Evolutionary conservation across 345 rosid species (phyloP).

Genomic region (Erodium maritimum): DNA sequence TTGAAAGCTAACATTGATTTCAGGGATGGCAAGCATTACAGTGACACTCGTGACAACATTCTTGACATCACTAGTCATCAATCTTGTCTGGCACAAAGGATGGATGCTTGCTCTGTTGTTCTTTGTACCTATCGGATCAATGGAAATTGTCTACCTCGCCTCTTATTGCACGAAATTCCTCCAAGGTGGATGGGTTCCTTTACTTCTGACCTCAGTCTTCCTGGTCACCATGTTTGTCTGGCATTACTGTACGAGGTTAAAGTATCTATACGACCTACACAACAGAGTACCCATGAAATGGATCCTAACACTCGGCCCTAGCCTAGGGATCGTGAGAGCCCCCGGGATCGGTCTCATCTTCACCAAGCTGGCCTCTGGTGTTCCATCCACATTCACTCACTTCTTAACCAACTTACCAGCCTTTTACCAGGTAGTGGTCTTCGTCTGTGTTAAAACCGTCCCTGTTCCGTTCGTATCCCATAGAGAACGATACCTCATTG

Average conservation of each 20-base stretch:
- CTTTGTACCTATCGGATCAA: conserved; percentile 47
- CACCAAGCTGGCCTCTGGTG: conserved; percentile 65
- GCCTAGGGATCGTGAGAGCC: conserved; percentile 74
- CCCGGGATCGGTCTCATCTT: conserved; percentile 92
- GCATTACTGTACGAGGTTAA: conserved; percentile 77
- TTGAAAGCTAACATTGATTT: conserved; percentile 15
- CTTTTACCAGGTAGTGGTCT: conserved; percentile 82
- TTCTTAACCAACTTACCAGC: conserved; percentile 80
- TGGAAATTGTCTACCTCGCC: conserved; percentile 55
- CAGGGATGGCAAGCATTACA: conserved; percentile 73
- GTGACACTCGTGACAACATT: conserved; percentile 55
- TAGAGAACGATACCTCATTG: conserved; percentile 75
- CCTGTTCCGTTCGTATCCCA: conserved; percentile 73
- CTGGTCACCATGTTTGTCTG: conserved; percentile 51
- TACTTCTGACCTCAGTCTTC: conserved; percentile 44
- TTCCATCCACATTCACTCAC: conserved; percentile 73
- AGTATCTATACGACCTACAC: conserved; percentile 65
- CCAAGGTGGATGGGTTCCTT: conserved; percentile 73
- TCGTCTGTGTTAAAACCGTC: conserved; percentile 73
- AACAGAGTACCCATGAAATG: conserved; percentile 73
- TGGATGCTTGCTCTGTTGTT: conserved; percentile 37
- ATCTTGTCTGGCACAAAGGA: conserved; percentile 54
- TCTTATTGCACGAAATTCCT: conserved; percentile 53
- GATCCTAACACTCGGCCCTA: conserved; percentile 68
- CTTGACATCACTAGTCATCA: conserved; percentile 61